Conservation (phyloP, 202 grass and related monocot species). For the Schoenoplectus triqueter region DNA sequence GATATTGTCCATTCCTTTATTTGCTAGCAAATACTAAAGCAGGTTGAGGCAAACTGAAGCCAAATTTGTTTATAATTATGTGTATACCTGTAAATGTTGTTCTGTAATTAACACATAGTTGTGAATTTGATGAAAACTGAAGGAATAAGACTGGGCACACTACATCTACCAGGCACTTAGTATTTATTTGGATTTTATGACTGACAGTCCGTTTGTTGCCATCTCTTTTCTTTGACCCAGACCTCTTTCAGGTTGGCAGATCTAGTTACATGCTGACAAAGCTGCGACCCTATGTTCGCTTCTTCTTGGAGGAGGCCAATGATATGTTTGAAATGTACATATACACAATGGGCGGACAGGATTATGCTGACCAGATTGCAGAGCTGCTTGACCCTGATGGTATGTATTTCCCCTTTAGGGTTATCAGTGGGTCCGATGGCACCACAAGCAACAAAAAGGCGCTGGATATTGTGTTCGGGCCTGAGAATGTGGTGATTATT, state of each 20-base stretch:
- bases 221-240: conserved; percentile 4
- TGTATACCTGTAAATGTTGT: neutral
- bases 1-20: neutral
- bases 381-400: conserved; percentile 84
- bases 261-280: conserved; percentile 58
- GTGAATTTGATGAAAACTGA: neutral
- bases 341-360: conserved; percentile 75
- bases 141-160: neutral
- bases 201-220: conserved; percentile 9
- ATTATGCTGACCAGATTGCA: conserved; percentile 66
- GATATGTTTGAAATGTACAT: conserved; percentile 86
- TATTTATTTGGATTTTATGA: neutral
- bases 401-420: conserved; percentile 68
- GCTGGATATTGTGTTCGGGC: conserved; percentile 46
- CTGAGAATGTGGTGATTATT: conserved; percentile 67
- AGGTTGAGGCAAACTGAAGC: no score
- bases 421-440: conserved; percentile 44
- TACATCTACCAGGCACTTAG: neutral
- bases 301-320: conserved; percentile 76
- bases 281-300: conserved; percentile 70
- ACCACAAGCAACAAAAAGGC: no score
- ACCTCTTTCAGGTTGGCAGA: neutral
- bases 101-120: neutral
- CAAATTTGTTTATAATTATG: neutral
- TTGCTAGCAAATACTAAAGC: no score